Evolutionary conservation across 176 grass and related monocot genomes (phyloP), one percentile per base, ranked within the genome.

Genomic region (Carex littledalei): DNA sequence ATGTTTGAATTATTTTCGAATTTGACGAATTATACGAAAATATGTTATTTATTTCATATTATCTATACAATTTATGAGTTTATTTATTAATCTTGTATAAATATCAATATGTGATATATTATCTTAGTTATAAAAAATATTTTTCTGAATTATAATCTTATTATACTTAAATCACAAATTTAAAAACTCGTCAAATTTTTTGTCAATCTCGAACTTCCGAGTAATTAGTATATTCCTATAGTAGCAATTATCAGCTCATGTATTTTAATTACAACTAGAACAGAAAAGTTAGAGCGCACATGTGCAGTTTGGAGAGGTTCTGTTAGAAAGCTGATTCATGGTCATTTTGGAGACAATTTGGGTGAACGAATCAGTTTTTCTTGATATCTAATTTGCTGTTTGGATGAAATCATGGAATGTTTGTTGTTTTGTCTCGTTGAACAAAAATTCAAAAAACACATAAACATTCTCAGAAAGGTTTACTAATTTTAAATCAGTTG

Each of bases 381-480:
- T 39, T 35, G 26, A 59, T 3, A 37, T 34, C 16, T 50, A 60
- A 63, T 82, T 63, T 11, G 57, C 50, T 63, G 74, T 56, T 67
- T 45, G 76, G 5, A 66, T 71, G 60, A 68, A 80, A 81, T 55
- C 67, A 43, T 55, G 86, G 80, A 84, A 88, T 88, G 86, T 84
- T 84, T 88, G 81, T 78, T 55, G 57, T 14, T 55, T 79, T 39
- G 37, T 39, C 37, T 39, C 37, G 37, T 52, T 56, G 39, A 47
- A 1, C 35, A 82, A 82, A 16, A 58, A 39, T 35, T 35, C 34
- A 39, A 39, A 39, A 6, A 45, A 53, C 8, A 68, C 29, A 14
- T 16, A 15, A 0, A 3, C 45, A n/a, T 68, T n/a, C 6, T 78
- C 0, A 71, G 66, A 20, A 80, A 37, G 18, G 58, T n/a, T 22